Evolutionary conservation across 192 early-diverging fungal species (phyloP), one percentile per base, ranked within the genome.

Genomic region (Coemansia erecta): DNA sequence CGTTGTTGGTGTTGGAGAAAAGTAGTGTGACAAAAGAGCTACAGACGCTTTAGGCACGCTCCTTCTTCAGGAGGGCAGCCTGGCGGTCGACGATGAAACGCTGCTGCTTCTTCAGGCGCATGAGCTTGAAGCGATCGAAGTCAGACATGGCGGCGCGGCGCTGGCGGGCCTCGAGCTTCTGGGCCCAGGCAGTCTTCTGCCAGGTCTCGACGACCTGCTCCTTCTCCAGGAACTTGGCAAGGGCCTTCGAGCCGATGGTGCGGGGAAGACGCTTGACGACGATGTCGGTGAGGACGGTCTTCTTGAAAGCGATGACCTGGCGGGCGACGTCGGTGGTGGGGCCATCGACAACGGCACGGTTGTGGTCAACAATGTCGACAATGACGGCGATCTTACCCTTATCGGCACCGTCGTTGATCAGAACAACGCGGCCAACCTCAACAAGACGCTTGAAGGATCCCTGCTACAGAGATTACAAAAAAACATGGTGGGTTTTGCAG

Each of bases 291-390:
- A 99, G 86, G 60, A 87, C 85, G 70, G 91, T 68, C 73, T 93
- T 91, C 83, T 93, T 92, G 92, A 87, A 96, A 60, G 90, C 61
- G 65, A 93, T 83, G 62, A 85, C 82, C 80, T 92, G 88, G 67
- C 97, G 95, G 63, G 82, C 24, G 58, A 98, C 95, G 58, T 88
- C 89, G 56, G 93, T 98, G 84, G 92, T 96, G 50, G 95, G 95
- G 37, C 97, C 95, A 80, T 99, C 94, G 68, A 99, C 83, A 70
- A 99, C 86, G 66, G 93, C 92, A 66, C 97, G 87, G 84, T 90
- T 92, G 90, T 99, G 95, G 85, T 99, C 97, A 71, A 99, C 89
- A 78, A 99, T 97, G 80, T 98, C 97, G 59, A 98, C 91, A 83
- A 99, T 91, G 72, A 94, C 92, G 75, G 95, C 95, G 64, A 98